Percentiles rank a stretch among this genome's conserved stretches.
phyloP scores from a whole-genome alignment of 352 stramenopile species.

The Phytophthora macrochlamydospora region DNA sequence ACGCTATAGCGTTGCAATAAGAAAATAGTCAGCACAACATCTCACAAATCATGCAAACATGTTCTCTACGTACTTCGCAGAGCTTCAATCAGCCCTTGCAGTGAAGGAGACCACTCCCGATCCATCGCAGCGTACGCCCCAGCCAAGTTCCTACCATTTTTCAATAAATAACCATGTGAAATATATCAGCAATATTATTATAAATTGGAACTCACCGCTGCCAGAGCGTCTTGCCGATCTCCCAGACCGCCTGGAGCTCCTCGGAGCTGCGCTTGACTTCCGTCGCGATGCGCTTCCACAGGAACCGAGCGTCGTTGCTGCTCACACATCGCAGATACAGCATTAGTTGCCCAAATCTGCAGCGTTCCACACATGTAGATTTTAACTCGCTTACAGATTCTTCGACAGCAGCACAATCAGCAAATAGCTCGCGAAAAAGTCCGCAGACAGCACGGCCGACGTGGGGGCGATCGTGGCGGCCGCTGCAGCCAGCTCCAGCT shows the following conservation, averaged over 20 bases:
- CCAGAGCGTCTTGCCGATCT: conserved; percentile 73
- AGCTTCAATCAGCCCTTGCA: conserved; percentile 46
- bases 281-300: conserved; percentile 69
- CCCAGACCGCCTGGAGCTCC: conserved; percentile 53
- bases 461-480: conserved; percentile 31
- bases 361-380: neutral
- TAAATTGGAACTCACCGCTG: conserved; percentile 34
- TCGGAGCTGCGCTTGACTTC: conserved; percentile 51
- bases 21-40: neutral
- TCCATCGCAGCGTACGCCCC: conserved; percentile 62
- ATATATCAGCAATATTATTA: too few relatives aligned
- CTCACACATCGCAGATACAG: neutral
- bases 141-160: conserved; percentile 44
- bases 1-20: conserved; percentile 35
- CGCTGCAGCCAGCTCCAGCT: conserved; percentile 62
- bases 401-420: conserved; percentile 55
- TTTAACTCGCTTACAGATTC: conserved; percentile 40
- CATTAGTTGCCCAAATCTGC: neutral
- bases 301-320: conserved; percentile 71
- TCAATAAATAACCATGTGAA: too few relatives aligned
- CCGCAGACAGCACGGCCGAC: conserved; percentile 41
- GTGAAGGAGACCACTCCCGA: conserved; percentile 45
- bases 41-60: neutral
- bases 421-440: conserved; percentile 69
- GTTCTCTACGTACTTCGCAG: conserved; percentile 45